Conservation (phyloP, 108 stramenopile genomes). For the Fistulifera solaris region DNA sequence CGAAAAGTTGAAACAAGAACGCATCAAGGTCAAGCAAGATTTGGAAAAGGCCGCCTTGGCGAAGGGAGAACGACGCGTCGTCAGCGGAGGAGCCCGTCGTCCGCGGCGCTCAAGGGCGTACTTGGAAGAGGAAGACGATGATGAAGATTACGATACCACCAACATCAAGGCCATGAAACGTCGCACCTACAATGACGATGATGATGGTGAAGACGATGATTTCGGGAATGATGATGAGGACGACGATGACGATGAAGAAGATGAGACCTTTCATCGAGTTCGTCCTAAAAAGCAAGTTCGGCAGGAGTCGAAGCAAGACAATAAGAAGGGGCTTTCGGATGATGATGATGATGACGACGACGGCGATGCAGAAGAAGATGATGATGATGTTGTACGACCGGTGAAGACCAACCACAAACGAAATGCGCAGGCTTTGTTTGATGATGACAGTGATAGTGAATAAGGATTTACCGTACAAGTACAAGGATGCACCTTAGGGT, state of each 20-base stretch:
- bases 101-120: slow-evolving; percentile 65
- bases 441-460: slow-evolving; percentile 52
- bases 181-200: slow-evolving; percentile 29
- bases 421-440: slow-evolving; percentile 11
- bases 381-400: slow-evolving; percentile 26
- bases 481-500: too few species aligned
- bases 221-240: slow-evolving; percentile 48
- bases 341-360: slow-evolving; percentile 10
- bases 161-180: slow-evolving; percentile 55
- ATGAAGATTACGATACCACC: slow-evolving; percentile 59
- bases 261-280: slow-evolving; percentile 12
- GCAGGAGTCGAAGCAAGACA: background rate
- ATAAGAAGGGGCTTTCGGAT: background rate
- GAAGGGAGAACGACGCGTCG: slow-evolving; percentile 20
- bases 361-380: slow-evolving; percentile 40
- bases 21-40: slow-evolving; percentile 64
- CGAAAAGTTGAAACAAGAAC: slow-evolving; percentile 61
- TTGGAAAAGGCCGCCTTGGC: slow-evolving; percentile 31
- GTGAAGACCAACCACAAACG: slow-evolving; percentile 28
- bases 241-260: slow-evolving; percentile 33
- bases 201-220: slow-evolving; percentile 45
- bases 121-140: slow-evolving; percentile 63
- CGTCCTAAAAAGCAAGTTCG: slow-evolving; percentile 1
- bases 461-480: background rate
- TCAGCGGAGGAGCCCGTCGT: slow-evolving; percentile 9